These are phyloP conservation scores for Xylariaceae sp. DNA, from an alignment of 2,329 filamentous ascomycete species.

Conservation along the genomic window DNA sequence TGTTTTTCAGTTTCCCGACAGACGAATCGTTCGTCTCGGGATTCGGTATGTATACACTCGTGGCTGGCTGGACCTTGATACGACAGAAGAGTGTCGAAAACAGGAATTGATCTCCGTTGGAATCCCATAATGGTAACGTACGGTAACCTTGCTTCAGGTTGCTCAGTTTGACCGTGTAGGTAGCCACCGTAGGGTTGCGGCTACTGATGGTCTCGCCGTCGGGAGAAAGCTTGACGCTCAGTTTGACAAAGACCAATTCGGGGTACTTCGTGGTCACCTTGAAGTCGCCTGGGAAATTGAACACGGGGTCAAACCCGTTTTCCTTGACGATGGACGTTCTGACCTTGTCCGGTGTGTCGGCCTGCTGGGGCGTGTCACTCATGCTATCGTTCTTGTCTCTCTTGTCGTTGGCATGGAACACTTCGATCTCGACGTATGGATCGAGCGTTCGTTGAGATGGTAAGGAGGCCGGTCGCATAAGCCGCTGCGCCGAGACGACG, in stretches of 20 bases:
- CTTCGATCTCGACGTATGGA: conserved; percentile 90
- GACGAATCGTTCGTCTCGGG: conserved; percentile 37
- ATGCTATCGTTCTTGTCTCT: conserved; percentile 76
- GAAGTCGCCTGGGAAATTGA: conserved; percentile 73
- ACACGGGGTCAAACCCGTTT: conserved; percentile 91
- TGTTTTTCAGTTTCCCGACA: conserved; percentile 50
- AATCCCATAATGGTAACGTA: conserved; percentile 82
- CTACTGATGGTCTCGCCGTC: conserved; percentile 68
- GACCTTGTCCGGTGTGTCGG: conserved; percentile 62
- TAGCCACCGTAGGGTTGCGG: conserved; percentile 63
- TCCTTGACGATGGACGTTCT: conserved; percentile 75
- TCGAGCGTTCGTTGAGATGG: conserved; percentile 72
- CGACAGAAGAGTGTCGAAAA: conserved; percentile 93
- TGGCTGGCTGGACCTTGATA: conserved; percentile 61
- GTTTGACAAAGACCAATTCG: conserved; percentile 87
- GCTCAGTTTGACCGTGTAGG: conserved; percentile 86
- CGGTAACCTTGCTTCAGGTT: conserved; percentile 89
- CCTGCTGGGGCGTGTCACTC: conserved; percentile 44
- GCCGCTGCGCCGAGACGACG: conserved; percentile 88
- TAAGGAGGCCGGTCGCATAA: conserved; percentile 74
- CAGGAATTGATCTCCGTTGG: conserved; percentile 84
- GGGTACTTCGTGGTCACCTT: conserved; percentile 89
- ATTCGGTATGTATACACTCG: conserved; percentile 52
- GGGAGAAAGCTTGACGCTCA: conserved; percentile 81
- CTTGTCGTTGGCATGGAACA: conserved; percentile 91